A percentile compares a stretch with the other conserved stretches of the same genome.
These are phyloP conservation scores for Peronospora farinosa DNA, from an alignment of 352 stramenopile genomes.

Conservation along the genomic window DNA sequence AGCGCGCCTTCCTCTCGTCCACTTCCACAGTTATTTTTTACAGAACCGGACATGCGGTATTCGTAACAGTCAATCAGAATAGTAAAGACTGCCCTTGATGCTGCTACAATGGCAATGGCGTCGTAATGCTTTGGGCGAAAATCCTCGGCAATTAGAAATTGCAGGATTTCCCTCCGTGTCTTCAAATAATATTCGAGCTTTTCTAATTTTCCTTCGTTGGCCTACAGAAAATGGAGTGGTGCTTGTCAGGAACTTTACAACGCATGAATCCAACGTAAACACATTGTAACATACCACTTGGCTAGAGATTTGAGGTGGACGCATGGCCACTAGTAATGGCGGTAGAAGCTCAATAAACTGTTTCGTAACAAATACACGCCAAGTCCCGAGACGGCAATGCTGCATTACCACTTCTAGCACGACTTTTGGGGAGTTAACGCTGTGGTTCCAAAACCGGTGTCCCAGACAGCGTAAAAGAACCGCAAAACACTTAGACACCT, in stretches of 20 bases:
- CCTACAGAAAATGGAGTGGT: conserved; percentile 20
- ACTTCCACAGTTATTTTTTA: conserved; percentile 13
- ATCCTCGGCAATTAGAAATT: conserved; percentile 51
- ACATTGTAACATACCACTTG: conserved; percentile 24
- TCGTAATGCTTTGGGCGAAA: conserved; percentile 46
- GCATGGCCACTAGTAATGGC: conserved; percentile 57
- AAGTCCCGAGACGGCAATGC: conserved; percentile 54
- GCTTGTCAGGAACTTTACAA: not conserved
- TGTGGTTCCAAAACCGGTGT: conserved; percentile 82
- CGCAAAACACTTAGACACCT: conserved; percentile 80
- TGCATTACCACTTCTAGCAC: conserved; percentile 69
- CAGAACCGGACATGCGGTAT: conserved; percentile 30
- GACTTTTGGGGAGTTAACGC: conserved; percentile 52
- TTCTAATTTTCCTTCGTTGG: conserved; percentile 35
- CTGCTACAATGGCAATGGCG: conserved; percentile 39
- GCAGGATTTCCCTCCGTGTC: conserved; percentile 42
- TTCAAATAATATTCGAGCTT: conserved; percentile 63
- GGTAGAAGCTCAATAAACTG: conserved; percentile 73
- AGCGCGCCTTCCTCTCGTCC: conserved; percentile 60
- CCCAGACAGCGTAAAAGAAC: conserved; percentile 68
- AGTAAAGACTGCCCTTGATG: conserved; percentile 53
- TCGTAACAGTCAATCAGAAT: conserved; percentile 80
- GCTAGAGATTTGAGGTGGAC: conserved; percentile 46
- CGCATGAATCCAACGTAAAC: not conserved
- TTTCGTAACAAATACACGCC: conserved; percentile 75